phyloP scores from a whole-genome alignment of 1,139 yeast species.

The Insectozyma bohioensis region DNA sequence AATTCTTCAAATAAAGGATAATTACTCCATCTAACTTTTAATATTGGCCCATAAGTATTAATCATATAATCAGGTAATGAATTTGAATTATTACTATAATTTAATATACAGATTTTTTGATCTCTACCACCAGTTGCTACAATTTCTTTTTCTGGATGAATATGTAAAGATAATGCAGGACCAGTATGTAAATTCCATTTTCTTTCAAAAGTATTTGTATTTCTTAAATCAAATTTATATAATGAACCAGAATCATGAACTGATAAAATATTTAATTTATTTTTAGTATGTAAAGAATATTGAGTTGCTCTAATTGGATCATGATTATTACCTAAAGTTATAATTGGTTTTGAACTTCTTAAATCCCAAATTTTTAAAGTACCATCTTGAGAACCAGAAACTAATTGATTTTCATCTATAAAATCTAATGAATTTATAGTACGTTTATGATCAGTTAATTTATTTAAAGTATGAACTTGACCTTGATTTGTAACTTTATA shows the following conservation, averaged over 20 bases:
- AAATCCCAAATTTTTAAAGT: constrained; percentile 86
- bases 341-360: constrained; percentile 53
- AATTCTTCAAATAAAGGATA: constrained; percentile 31
- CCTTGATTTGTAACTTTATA: constrained; percentile 38
- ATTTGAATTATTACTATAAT: constrained; percentile 41
- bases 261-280: constrained; percentile 40
- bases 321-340: constrained; percentile 45
- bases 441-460: constrained; percentile 70
- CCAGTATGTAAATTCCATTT: constrained; percentile 89
- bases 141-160: constrained; percentile 84
- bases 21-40: constrained; percentile 68
- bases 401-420: constrained; percentile 52
- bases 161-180: constrained; percentile 82
- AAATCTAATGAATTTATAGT: constrained; percentile 82
- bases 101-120: constrained; percentile 79
- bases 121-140: constrained; percentile 94
- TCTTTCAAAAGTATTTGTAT: constrained; percentile 48
- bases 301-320: constrained; percentile 68
- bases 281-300: constrained; percentile 50
- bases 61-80: constrained; percentile 70
- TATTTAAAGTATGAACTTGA: constrained; percentile 39
- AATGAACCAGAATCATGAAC: constrained; percentile 91
- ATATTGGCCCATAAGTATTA: constrained; percentile 73
- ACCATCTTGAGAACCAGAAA: constrained; percentile 94
- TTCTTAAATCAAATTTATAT: constrained; percentile 78